Evolutionary conservation across 2,329 filamentous ascomycete genomes (phyloP).

Genomic region (Colletotrichum abscissum): DNA sequence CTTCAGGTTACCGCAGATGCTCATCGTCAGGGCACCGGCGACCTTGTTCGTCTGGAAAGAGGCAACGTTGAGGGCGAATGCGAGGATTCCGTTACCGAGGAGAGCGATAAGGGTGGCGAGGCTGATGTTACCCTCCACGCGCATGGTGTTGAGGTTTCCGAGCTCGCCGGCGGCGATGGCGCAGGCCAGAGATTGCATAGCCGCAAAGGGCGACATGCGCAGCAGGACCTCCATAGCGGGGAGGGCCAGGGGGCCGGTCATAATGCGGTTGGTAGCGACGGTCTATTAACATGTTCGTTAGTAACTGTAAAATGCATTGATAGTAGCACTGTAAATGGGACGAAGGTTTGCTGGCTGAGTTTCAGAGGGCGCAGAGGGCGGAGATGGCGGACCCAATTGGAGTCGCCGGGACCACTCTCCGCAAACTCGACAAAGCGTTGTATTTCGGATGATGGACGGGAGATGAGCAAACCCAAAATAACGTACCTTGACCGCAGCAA

Average conservation of each 20-base stretch:
- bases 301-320: constrained; percentile 12
- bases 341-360: constrained; percentile 13
- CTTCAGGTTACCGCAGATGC: constrained; percentile 69
- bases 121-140: constrained; percentile 48
- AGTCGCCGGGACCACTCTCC: constrained; percentile 5
- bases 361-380: constrained; percentile 16
- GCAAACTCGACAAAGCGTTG: constrained; percentile 7
- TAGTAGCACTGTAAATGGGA: constrained; percentile 2
- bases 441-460: constrained; percentile 15
- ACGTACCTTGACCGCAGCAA: constrained; percentile 65
- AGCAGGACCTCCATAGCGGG: constrained; percentile 70
- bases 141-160: constrained; percentile 49
- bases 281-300: constrained; percentile 50
- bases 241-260: constrained; percentile 69
- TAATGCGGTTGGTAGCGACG: constrained; percentile 72
- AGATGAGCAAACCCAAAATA: neutral
- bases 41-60: constrained; percentile 69
- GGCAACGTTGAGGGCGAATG: constrained; percentile 66
- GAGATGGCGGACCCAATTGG: constrained; percentile 24
- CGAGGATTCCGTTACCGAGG: constrained; percentile 63
- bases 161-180: constrained; percentile 65
- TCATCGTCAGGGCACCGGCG: constrained; percentile 68
- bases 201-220: constrained; percentile 71
- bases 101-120: constrained; percentile 53
- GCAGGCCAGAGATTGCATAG: constrained; percentile 64